Conservation (phyloP, 2,329 filamentous ascomycete species). For the Myriosclerotinia duriaeana region DNA sequence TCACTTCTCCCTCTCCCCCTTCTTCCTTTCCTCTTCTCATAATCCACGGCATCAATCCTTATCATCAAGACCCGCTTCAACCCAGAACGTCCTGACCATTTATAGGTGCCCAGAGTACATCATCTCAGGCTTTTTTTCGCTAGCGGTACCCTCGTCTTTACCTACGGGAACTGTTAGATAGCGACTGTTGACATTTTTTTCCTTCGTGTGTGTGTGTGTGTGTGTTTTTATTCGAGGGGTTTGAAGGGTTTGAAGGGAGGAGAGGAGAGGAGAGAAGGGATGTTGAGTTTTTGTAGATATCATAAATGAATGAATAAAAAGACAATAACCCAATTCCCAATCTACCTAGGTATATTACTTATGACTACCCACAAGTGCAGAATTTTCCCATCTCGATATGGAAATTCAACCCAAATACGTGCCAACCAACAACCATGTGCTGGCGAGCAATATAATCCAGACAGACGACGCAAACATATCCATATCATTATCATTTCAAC, state of each 20-base stretch:
- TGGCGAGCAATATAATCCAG: no score
- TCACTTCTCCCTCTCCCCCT: constrained; percentile 15
- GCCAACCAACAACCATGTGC: no score
- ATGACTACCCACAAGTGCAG: no score
- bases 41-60: constrained; percentile 78
- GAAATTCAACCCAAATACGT: no score
- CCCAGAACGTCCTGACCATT: constrained; percentile 89
- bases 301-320: no score
- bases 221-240: no score
- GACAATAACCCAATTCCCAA: no score
- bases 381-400: no score
- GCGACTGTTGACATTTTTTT: constrained; percentile 76
- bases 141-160: constrained; percentile 79
- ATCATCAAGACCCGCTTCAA: constrained; percentile 79
- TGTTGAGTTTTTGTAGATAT: no score
- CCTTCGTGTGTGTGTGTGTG: not conserved
- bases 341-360: no score
- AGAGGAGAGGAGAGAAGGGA: not conserved
- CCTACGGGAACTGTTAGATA: constrained; percentile 94
- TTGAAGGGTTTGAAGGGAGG: not conserved
- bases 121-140: constrained; percentile 91
- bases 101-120: constrained; percentile 78
- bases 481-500: no score
- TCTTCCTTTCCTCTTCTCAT: constrained; percentile 31
- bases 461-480: no score